These are phyloP conservation scores for Barbarea vulgaris DNA, from an alignment of 345 rosid genomes.

Conservation along the genomic window DNA sequence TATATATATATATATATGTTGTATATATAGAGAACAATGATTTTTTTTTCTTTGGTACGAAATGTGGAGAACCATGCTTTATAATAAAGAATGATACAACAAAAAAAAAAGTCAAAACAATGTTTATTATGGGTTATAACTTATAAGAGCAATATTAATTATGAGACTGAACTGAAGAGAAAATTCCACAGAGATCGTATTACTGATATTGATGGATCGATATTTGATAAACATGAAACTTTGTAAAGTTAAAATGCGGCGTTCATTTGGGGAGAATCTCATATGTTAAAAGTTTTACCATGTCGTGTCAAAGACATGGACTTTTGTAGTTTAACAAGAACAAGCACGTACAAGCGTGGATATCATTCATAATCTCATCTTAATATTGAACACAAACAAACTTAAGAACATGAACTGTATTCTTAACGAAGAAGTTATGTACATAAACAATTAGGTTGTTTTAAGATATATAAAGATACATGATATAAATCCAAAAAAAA, in stretches of 20 bases:
- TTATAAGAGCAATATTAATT: neutral
- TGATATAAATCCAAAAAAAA: too few relatives aligned
- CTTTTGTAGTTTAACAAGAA: neutral
- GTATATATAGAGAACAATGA: too few relatives aligned
- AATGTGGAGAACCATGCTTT: constrained; percentile 20
- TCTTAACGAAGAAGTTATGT: neutral
- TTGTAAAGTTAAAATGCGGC: neutral
- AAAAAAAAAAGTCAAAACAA: constrained; percentile 1
- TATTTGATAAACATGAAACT: neutral
- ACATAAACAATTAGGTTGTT: too few relatives aligned
- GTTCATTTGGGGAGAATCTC: neutral
- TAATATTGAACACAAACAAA: neutral
- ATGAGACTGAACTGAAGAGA: neutral
- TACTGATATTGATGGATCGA: neutral
- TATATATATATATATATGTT: too few relatives aligned
- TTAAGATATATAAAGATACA: too few relatives aligned
- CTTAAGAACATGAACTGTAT: neutral
- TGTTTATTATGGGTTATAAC: neutral
- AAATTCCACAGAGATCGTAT: neutral
- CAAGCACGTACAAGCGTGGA: neutral
- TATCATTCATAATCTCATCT: neutral
- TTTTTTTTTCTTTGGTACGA: too few relatives aligned
- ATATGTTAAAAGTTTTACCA: neutral
- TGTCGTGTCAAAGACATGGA: neutral
- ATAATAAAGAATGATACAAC: neutral